Conservation (phyloP, 2,329 filamentous ascomycete genomes). For the Colletotrichum coccodes region DNA sequence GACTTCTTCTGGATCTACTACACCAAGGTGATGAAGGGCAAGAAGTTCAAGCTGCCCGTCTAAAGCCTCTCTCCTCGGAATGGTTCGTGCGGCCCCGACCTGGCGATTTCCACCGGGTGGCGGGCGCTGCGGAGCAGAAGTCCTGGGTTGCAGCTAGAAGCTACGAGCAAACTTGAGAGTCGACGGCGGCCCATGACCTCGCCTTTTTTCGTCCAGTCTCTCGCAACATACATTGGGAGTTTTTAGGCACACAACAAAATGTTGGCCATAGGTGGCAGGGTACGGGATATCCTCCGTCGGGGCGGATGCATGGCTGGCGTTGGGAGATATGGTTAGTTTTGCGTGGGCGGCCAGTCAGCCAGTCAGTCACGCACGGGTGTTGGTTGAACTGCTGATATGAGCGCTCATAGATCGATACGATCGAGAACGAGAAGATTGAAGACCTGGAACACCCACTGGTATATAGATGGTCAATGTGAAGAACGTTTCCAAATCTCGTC, state of each 20-base stretch:
- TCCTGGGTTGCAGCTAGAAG: neutral
- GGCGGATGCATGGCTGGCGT: constrained; percentile 33
- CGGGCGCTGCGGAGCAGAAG: neutral
- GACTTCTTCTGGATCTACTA: constrained; percentile 99
- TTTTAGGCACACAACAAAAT: constrained; percentile 1
- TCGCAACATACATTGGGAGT: neutral
- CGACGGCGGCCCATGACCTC: constrained; percentile 4
- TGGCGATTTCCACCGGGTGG: neutral
- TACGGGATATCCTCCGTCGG: constrained; percentile 24
- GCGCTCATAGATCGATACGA: constrained; percentile 6
- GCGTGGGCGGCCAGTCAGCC: constrained; percentile 19
- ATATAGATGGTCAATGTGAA: constrained; percentile 33
- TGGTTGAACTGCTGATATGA: constrained; percentile 22
- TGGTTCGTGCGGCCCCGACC: neutral
- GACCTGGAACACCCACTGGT: constrained; percentile 21
- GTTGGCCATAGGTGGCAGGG: constrained; percentile 10
- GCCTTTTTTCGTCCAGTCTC: constrained; percentile 4
- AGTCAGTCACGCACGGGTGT: constrained; percentile 1
- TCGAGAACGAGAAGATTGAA: constrained; percentile 4
- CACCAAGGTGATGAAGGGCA: constrained; percentile 90
- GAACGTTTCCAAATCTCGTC: constrained; percentile 9
- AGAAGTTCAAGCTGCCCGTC: constrained; percentile 88
- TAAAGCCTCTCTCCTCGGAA: constrained; percentile 51
- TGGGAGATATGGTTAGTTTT: constrained; percentile 30
- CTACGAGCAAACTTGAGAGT: neutral